phyloP scores from a whole-genome alignment of 805 yeast genomes.

The Schizosaccharomyces osmophilus region DNA sequence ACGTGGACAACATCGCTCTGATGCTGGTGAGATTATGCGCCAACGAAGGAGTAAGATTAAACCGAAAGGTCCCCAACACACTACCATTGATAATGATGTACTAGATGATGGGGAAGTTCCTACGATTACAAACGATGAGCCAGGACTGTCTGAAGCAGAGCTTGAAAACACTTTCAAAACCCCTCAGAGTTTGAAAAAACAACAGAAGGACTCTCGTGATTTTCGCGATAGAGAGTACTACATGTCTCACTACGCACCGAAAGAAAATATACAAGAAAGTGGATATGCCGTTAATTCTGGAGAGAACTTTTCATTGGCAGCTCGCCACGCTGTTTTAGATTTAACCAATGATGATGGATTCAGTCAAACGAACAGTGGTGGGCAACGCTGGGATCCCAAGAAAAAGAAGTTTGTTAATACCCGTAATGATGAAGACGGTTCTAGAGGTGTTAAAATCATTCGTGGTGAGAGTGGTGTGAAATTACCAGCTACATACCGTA shows the following conservation, averaged over 20 bases:
- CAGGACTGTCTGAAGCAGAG: slow-evolving; percentile 24
- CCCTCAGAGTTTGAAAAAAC: too few species aligned
- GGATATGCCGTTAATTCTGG: slow-evolving; percentile 26
- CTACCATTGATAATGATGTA: not conserved
- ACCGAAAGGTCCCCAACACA: not conserved
- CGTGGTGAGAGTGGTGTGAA: slow-evolving; percentile 85
- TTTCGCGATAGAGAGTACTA: slow-evolving; percentile 60
- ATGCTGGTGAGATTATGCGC: slow-evolving; percentile 60
- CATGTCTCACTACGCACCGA: slow-evolving; percentile 75
- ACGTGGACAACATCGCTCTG: slow-evolving; percentile 28
- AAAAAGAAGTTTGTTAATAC: slow-evolving; percentile 71
- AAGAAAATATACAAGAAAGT: slow-evolving; percentile 53
- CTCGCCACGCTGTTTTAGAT: slow-evolving; percentile 68
- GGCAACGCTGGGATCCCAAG: slow-evolving; percentile 75
- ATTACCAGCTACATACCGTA: slow-evolving; percentile 72
- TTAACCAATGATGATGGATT: slow-evolving; percentile 38
- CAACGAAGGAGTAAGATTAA: slow-evolving; percentile 30
- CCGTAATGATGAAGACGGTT: slow-evolving; percentile 27
- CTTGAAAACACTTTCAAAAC: not conserved
- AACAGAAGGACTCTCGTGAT: slow-evolving; percentile 18
- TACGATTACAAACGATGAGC: slow-evolving; percentile 11
- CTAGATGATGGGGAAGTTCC: not conserved
- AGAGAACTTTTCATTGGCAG: slow-evolving; percentile 42
- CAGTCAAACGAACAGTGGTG: not conserved
- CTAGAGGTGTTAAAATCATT: slow-evolving; percentile 32